Evolutionary conservation across 345 rosid species (phyloP), one percentile per base, ranked within the genome.

Genomic region (Clarkia xantiana): DNA sequence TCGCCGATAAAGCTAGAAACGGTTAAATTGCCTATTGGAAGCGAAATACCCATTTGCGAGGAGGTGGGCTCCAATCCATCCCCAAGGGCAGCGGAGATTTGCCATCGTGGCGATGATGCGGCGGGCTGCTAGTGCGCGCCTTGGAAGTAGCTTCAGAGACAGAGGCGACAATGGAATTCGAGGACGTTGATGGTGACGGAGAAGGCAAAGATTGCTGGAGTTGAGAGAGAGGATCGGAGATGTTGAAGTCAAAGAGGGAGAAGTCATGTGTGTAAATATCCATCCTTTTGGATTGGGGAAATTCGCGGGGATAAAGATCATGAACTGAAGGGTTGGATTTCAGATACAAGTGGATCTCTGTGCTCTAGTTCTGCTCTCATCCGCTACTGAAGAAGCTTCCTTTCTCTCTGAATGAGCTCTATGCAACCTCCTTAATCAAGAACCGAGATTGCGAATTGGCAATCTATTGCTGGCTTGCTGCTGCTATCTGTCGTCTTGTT

Each of bases 21-120:
- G 8, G 36, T 29, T 7, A 29, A 29, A 29, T 29, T 29, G 36
- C 9, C 19, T 18, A 13, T 16, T 29, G 10, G 18, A 36, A 14
- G 16, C 43, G 14, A 48, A 50, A 47, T 59, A 91, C 96, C 85
- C 82, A 86, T 52, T 67, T 73, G 45, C 75, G 75, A 64, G 94
- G 94, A 76, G 94, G 84, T 56, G 72, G 72, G 54, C 89, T 78
- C 98, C 96, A 86, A 61, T 91, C 98, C 96, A 91, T 86, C 44
- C 98, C 96, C 20, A 83, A 52, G 47, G 96, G 98, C 48, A 91
- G 56, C 39, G 98, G 95, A 51, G 95, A 86, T 29, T 54, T 75
- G 44, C 96, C 94, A 40, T 91, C 98, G 45, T 91, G 96, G 20
- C 94, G 90, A 68, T 82, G 84, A 52, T 57, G 67, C 9, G 84